Base-by-base conservation (phyloP, 2,329 filamentous ascomycete genomes). In the Cryphonectria parasitica region DNA sequence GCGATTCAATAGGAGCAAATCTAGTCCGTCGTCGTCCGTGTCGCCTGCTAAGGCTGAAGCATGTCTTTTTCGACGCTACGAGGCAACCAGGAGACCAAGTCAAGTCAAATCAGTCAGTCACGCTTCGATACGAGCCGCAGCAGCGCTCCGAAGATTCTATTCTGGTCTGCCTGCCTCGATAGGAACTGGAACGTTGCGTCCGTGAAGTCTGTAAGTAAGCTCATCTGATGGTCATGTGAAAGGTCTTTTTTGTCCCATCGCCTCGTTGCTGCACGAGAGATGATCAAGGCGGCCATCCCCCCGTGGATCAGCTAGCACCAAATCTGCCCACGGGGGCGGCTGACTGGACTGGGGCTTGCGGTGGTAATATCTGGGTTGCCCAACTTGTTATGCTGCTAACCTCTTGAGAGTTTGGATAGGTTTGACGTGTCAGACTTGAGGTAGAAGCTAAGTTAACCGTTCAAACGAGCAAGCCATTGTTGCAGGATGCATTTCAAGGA, bases 121-220 rank as follows among this genome's bases (percentile, higher is more conserved):
- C n/a, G 43, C 31, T n/a, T 39, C 58, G 34, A 61, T 61, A 61
- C 58, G 58, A 61, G 58, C 31, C 58, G 58, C 22, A 49, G 34
- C 56, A 17, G 31, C 58, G 19, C 22, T 6, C 22, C 34, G 58
- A 61, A 19, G 17, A 39, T 19, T 31, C 17, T 61, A 36, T 34
- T 39, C 58, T 61, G 28, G 54, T 31, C 6, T 39, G 58, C 58
- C 3, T 19, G 58, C 34, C 58, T 31, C 54, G 54, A 28, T 6
- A 58, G 28, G 31, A n/a, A 61, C 34, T 61, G 58, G 8, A 61
- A 61, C 58, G 58, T 61, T 61, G 58, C 58, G 31, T 61, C 15
- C 11, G 58, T 61, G 58, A 61, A 58, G 34, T n/a, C 58, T 58
- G 34, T 39, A 15, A 15, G 34, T 61, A 15, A n/a, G 58, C 34